phyloP scores from a whole-genome alignment of 1,284 basidiomycete genomes.

The Cutaneotrichosporon daszewskae region DNA sequence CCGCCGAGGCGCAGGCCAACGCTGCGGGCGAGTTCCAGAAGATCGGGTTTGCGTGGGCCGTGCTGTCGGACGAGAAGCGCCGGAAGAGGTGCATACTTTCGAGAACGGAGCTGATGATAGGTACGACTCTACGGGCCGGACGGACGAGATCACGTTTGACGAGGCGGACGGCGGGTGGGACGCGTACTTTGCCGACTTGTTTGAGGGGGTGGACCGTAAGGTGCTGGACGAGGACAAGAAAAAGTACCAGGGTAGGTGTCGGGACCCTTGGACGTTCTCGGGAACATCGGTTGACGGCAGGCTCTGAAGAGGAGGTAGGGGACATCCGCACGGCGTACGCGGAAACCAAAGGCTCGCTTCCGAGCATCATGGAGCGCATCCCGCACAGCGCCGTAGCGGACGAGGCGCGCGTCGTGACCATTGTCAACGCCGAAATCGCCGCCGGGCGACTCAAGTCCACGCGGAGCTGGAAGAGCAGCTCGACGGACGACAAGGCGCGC shows the following conservation, averaged over 20 bases:
- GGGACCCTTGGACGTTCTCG: neutral
- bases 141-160: constrained; percentile 66
- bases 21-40: constrained; percentile 75
- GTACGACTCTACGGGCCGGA: constrained; percentile 77
- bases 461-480: constrained; percentile 60
- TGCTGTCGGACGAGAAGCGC: constrained; percentile 70
- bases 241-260: constrained; percentile 72
- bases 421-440: constrained; percentile 63
- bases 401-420: constrained; percentile 71
- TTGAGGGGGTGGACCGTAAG: constrained; percentile 74
- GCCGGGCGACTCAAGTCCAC: constrained; percentile 56
- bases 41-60: constrained; percentile 82
- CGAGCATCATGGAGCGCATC: constrained; percentile 71
- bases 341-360: constrained; percentile 63
- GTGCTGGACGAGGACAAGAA: constrained; percentile 84
- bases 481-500: constrained; percentile 68
- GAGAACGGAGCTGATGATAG: constrained; percentile 14
- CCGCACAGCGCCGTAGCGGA: constrained; percentile 77
- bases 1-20: constrained; percentile 57
- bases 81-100: constrained; percentile 52
- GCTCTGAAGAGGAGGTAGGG: constrained; percentile 70
- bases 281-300: constrained; percentile 51
- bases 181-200: constrained; percentile 82
- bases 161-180: constrained; percentile 86
- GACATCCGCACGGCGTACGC: constrained; percentile 72